These are phyloP conservation scores for Calophaca sinica DNA, from an alignment of 306 rosid species.

Conservation along the genomic window DNA sequence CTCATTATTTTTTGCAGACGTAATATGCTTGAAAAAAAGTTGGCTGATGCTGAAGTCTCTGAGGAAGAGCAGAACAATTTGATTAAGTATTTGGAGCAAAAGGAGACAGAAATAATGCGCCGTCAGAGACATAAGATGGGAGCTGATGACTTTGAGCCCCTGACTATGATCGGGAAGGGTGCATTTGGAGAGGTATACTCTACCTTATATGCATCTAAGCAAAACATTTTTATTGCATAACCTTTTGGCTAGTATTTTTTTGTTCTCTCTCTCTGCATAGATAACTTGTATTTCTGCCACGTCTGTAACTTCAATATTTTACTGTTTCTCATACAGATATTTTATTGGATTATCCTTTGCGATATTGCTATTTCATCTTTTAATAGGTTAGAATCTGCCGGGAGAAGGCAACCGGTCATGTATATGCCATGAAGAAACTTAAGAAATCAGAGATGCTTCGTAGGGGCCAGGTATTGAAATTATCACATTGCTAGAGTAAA, in stretches of 20 bases:
- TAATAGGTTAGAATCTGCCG: conserved; percentile 84
- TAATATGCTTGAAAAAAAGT: conserved; percentile 73
- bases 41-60: conserved; percentile 93
- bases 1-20: conserved; percentile 59
- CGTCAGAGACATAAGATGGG: conserved; percentile 90
- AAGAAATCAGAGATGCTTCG: conserved; percentile 95
- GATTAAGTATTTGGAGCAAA: conserved; percentile 75
- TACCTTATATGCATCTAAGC: conserved; percentile 28
- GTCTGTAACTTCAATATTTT: conserved; percentile 1
- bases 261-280: conserved; percentile 1
- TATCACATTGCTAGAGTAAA: conserved; percentile 22
- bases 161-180: conserved; percentile 91
- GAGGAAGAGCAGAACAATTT: conserved; percentile 84
- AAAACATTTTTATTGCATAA: conserved; percentile 29
- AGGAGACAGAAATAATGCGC: conserved; percentile 93
- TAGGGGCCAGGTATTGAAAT: conserved; percentile 76
- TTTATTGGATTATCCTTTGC: conserved; percentile 5
- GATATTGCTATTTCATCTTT: conserved; percentile 42
- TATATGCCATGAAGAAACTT: conserved; percentile 93
- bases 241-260: conserved; percentile 19
- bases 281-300: conserved; percentile 9
- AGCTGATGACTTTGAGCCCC: conserved; percentile 82
- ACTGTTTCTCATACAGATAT: conserved; percentile 33
- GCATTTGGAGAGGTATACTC: conserved; percentile 90
- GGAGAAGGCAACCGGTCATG: conserved; percentile 78